These are phyloP conservation scores for Capsicum baccatum DNA, from an alignment of 257 asterid genomes.

Conservation along the genomic window DNA sequence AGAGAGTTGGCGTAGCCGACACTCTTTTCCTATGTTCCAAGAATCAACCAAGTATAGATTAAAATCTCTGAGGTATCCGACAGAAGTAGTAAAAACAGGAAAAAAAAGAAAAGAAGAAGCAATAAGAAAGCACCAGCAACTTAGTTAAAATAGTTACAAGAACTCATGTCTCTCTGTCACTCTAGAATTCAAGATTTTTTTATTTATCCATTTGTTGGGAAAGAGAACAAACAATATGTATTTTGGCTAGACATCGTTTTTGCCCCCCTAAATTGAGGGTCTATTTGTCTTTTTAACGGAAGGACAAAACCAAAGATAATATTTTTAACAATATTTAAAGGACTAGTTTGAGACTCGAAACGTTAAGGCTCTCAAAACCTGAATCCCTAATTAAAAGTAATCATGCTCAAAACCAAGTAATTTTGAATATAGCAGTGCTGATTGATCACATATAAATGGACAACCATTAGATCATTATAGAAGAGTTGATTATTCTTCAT, in stretches of 20 bases:
- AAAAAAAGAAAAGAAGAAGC: background rate
- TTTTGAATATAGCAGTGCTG: background rate
- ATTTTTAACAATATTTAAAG: constrained; percentile 6
- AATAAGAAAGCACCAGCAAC: background rate
- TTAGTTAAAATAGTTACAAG: background rate
- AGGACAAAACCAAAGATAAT: background rate
- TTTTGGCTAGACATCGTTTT: background rate
- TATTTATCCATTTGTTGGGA: background rate
- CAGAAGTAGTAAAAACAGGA: background rate
- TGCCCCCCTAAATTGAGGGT: background rate
- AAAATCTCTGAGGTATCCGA: background rate
- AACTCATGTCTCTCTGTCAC: background rate
- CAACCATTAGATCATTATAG: background rate
- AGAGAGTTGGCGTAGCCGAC: background rate
- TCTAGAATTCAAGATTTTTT: background rate
- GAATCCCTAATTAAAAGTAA: background rate
- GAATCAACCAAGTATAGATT: background rate
- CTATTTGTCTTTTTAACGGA: background rate
- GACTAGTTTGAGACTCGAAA: background rate
- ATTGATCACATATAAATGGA: background rate
- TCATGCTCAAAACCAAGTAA: background rate
- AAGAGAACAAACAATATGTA: background rate
- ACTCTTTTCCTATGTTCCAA: background rate
- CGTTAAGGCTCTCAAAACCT: background rate
- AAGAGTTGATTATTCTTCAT: background rate